These are phyloP conservation scores for Coemansia erecta DNA, from an alignment of 192 early-diverging fungal genomes.

Conservation along the genomic window DNA sequence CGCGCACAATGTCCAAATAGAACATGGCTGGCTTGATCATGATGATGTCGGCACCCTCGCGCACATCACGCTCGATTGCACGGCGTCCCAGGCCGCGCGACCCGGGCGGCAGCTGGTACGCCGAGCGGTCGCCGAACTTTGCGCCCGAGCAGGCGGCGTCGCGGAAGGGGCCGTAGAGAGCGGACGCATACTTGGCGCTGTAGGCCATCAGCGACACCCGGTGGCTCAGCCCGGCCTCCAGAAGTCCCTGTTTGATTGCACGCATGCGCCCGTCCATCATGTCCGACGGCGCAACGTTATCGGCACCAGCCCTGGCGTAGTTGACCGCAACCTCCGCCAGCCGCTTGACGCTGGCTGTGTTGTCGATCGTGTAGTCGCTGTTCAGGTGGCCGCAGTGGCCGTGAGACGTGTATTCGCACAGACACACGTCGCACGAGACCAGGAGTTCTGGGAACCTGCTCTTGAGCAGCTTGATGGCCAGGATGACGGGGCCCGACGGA, in stretches of 20 bases:
- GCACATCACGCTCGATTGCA: constrained; percentile 82
- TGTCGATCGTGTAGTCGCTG: constrained; percentile 82
- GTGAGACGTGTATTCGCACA: constrained; percentile 95
- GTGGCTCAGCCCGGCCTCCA: constrained; percentile 69
- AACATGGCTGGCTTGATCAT: constrained; percentile 98
- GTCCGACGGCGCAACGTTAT: constrained; percentile 90
- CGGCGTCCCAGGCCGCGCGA: constrained; percentile 88
- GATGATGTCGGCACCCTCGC: constrained; percentile 93
- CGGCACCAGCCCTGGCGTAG: constrained; percentile 90
- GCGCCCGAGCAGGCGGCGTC: constrained; percentile 95
- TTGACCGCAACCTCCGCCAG: constrained; percentile 80
- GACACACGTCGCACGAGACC: constrained; percentile 92
- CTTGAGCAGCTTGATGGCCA: constrained; percentile 75
- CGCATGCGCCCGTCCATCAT: constrained; percentile 98
- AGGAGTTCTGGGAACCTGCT: constrained; percentile 74
- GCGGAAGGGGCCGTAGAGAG: constrained; percentile 97
- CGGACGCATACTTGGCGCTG: constrained; percentile 92
- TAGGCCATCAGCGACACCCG: constrained; percentile 93
- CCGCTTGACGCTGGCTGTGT: constrained; percentile 70
- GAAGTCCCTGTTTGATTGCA: constrained; percentile 85
- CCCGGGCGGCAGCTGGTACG: constrained; percentile 90
- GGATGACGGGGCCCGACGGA: constrained; percentile 80
- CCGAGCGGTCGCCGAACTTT: constrained; percentile 83
- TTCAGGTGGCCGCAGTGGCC: constrained; percentile 90
- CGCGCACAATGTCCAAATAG: constrained; percentile 93